phyloP scores from a whole-genome alignment of 169 alveolate species.

The Eimeria tenella region DNA sequence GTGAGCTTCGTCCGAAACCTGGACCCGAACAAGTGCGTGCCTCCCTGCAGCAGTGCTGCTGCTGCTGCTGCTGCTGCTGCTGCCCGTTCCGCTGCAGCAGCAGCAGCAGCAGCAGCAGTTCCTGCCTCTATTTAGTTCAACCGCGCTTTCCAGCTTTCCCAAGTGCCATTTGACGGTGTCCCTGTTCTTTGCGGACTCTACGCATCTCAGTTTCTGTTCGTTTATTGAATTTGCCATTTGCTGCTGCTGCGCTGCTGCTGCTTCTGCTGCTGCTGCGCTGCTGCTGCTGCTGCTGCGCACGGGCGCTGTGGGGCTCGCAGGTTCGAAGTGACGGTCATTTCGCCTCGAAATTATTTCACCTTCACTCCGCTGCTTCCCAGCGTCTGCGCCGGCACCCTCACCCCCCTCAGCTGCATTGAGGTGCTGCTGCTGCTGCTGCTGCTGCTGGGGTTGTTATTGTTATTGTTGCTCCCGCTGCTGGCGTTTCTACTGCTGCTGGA shows the following conservation, averaged over 20 bases:
- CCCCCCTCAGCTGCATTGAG: conserved; percentile 79
- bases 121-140: too few species aligned
- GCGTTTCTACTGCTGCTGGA: neutral
- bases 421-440: conserved; percentile 39
- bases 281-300: neutral
- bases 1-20: conserved; percentile 68
- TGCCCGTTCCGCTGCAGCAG: neutral
- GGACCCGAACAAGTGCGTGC: conserved; percentile 59
- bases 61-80: neutral
- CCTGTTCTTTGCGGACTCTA: too few species aligned
- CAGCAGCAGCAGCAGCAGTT: neutral
- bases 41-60: neutral
- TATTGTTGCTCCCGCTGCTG: neutral
- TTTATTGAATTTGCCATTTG: too few species aligned
- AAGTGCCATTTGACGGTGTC: too few species aligned
- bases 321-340: conserved; percentile 75
- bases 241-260: neutral
- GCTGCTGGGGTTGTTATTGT: neutral
- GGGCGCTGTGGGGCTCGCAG: neutral
- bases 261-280: neutral
- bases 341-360: conserved; percentile 81
- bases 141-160: too few species aligned
- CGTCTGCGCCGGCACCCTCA: conserved; percentile 81
- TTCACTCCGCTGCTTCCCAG: conserved; percentile 82
- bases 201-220: too few species aligned